A percentile compares a stretch with the other conserved stretches of the same genome.
phyloP scores from a whole-genome alignment of 352 stramenopile genomes.

The Lagenidium sp. region DNA sequence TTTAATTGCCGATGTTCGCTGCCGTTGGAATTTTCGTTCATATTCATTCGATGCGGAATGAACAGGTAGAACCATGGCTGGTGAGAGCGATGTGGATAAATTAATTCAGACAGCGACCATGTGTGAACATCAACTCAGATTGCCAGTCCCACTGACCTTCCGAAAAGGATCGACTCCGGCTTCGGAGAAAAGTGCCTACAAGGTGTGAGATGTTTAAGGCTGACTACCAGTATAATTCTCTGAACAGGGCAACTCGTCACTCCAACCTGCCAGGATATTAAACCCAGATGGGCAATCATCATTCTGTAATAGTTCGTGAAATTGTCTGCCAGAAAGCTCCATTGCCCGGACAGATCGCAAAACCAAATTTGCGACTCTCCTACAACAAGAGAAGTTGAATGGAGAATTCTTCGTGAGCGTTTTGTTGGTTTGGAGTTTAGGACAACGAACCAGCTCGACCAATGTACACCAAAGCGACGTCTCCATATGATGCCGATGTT shows the following conservation, averaged over 20 bases:
- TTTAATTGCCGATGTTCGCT: constrained; percentile 1
- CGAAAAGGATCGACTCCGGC: constrained; percentile 40
- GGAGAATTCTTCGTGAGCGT: not conserved
- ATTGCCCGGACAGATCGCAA: constrained; percentile 35
- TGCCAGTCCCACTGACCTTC: too few species aligned
- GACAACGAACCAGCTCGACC: not conserved
- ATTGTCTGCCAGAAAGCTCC: constrained; percentile 58
- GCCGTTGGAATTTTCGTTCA: constrained; percentile 27
- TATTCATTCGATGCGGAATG: constrained; percentile 48
- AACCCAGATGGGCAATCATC: constrained; percentile 67
- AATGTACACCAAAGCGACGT: constrained; percentile 30
- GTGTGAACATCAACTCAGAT: too few species aligned
- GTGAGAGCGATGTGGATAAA: not conserved
- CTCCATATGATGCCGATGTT: constrained; percentile 43
- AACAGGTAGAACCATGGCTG: constrained; percentile 77
- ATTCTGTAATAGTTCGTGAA: constrained; percentile 79
- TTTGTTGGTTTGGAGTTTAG: constrained; percentile 4
- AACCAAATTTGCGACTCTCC: constrained; percentile 57
- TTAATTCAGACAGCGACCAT: too few species aligned
- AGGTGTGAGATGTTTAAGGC: too few species aligned
- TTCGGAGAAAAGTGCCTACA: constrained; percentile 53
- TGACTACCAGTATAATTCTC: too few species aligned
- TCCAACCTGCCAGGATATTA: constrained; percentile 77
- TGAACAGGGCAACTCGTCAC: too few species aligned
- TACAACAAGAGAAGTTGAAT: constrained; percentile 5